Evolutionary conservation across 2,329 filamentous ascomycete species (phyloP).

Genomic region (Malbranchea cinnamomea): DNA sequence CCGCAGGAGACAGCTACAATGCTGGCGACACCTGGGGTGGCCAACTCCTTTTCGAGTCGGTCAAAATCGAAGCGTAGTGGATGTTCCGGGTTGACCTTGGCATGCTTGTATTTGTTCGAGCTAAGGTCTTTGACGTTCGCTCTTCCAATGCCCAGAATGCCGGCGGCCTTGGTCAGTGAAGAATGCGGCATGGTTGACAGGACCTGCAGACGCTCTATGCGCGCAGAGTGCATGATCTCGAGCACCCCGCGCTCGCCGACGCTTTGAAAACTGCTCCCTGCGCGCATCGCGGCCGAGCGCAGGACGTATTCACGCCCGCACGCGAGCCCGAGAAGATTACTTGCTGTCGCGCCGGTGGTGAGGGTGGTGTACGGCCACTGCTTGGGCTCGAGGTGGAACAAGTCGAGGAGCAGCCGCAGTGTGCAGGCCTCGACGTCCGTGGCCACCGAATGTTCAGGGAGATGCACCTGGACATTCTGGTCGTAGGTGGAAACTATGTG

Average conservation of each 20-base stretch:
- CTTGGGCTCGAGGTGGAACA: conserved; percentile 45
- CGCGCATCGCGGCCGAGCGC: conserved; percentile 23
- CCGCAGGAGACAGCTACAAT: conserved; percentile 72
- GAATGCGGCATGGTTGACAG: conserved; percentile 74
- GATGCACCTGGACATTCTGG: conserved; percentile 72
- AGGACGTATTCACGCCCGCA: conserved; percentile 51
- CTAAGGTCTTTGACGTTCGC: conserved; percentile 48
- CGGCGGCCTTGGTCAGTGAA: conserved; percentile 69
- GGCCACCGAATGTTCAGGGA: conserved; percentile 58
- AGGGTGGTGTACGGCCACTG: conserved; percentile 63
- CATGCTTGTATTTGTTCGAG: too few relatives aligned
- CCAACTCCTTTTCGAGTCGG: conserved; percentile 46
- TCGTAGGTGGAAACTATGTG: conserved; percentile 68
- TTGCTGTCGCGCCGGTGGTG: conserved; percentile 56
- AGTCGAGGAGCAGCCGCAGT: conserved; percentile 50
- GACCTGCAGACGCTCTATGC: conserved; percentile 55
- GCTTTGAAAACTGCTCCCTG: conserved; percentile 14
- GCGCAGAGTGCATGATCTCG: conserved; percentile 47
- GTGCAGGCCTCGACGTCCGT: conserved; percentile 65
- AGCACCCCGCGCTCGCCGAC: conserved; percentile 59
- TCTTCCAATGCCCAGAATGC: conserved; percentile 64
- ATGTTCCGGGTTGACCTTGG: conserved; percentile 23
- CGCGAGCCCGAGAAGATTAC: conserved; percentile 50
- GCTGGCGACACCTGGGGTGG: conserved; percentile 40
- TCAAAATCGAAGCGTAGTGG: conserved; percentile 58